Conservation (phyloP, 805 yeast species). For the Candida schatavii region DNA sequence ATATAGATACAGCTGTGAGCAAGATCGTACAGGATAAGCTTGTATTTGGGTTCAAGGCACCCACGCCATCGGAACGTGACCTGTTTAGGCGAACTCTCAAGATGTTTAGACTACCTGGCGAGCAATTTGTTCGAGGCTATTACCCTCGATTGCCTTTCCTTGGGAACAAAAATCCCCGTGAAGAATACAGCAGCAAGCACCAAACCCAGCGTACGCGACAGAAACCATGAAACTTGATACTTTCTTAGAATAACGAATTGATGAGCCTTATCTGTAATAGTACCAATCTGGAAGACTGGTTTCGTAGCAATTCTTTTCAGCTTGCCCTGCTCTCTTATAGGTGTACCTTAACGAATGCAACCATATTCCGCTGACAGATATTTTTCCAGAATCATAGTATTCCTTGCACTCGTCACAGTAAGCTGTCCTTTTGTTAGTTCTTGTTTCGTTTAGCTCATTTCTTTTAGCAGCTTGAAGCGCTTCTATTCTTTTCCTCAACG, state of each 20-base stretch:
- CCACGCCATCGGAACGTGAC: neutral
- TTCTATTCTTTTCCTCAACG: constrained; percentile 13
- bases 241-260: too few relatives aligned
- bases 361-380: constrained; percentile 35
- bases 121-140: constrained; percentile 13
- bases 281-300: too few relatives aligned
- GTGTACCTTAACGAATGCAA: constrained; percentile 46
- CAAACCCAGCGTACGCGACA: too few relatives aligned
- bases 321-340: too few relatives aligned
- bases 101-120: constrained; percentile 8
- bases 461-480: constrained; percentile 20
- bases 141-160: constrained; percentile 25
- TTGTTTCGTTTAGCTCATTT: constrained; percentile 14
- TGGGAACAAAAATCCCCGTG: constrained; percentile 1
- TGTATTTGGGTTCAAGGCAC: neutral
- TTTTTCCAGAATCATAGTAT: constrained; percentile 24
- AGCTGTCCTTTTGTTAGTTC: neutral
- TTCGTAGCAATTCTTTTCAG: too few relatives aligned
- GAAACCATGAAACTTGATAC: too few relatives aligned
- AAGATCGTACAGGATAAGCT: constrained; percentile 3
- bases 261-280: constrained; percentile 12
- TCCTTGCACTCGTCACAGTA: constrained; percentile 9
- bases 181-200: too few relatives aligned
- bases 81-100: neutral
- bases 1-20: constrained; percentile 12